phyloP scores from a whole-genome alignment of 495 filamentous ascomycete species.

The Talaromyces adpressus region DNA sequence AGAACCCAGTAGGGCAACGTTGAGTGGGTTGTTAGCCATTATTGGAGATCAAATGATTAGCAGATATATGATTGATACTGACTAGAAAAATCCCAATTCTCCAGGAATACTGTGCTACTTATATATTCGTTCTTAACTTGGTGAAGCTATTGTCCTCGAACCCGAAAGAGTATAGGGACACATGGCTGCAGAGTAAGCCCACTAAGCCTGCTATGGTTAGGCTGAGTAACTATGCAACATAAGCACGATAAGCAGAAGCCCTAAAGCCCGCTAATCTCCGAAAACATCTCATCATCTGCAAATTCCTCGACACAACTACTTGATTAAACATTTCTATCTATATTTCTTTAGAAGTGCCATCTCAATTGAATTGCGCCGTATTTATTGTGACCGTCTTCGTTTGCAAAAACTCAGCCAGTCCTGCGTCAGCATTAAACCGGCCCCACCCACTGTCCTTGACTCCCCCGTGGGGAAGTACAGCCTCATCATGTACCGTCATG shows the following conservation, averaged over 20 bases:
- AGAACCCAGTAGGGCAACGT: constrained; percentile 37
- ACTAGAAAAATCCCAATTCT: neutral
- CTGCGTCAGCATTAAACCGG: constrained; percentile 41
- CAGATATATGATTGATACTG: neutral
- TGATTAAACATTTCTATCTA: too few relatives aligned
- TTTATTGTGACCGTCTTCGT: neutral
- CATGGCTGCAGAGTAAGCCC: neutral
- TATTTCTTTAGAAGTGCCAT: too few relatives aligned
- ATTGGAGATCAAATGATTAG: neutral
- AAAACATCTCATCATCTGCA: neutral
- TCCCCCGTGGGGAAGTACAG: constrained; percentile 72
- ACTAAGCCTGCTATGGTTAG: neutral
- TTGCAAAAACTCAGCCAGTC: neutral
- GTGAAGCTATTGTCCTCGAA: neutral
- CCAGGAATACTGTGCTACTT: neutral
- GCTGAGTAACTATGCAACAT: neutral
- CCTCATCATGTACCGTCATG: constrained; percentile 80
- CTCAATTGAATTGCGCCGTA: neutral
- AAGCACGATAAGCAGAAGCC: neutral
- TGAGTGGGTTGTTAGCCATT: constrained; percentile 24
- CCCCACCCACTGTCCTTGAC: constrained; percentile 81
- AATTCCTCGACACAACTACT: too few relatives aligned
- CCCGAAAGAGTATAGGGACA: neutral
- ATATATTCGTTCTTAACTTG: neutral
- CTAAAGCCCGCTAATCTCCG: neutral